phyloP scores from a whole-genome alignment of 345 rosid genomes.

The Schrenkiella parvula region DNA sequence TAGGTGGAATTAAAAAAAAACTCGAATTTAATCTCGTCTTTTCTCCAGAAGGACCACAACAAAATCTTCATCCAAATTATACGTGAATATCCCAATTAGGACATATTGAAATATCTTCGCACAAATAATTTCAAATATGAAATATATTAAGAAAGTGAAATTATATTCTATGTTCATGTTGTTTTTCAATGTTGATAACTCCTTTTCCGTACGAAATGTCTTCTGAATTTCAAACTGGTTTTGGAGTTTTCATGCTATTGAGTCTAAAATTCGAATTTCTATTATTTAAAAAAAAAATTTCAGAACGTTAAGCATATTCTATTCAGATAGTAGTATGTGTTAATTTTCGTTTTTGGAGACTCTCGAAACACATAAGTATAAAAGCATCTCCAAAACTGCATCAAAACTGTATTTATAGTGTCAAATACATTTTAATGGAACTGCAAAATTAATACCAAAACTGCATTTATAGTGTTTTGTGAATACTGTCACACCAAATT shows the following conservation, averaged over 20 bases:
- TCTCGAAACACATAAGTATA: too few species aligned
- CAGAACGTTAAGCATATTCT: not conserved
- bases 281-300: not conserved
- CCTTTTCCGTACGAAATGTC: slow-evolving; percentile 18
- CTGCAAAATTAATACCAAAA: too few species aligned
- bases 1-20: not conserved
- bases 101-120: not conserved
- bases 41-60: not conserved
- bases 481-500: too few species aligned
- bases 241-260: slow-evolving; percentile 23
- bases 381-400: too few species aligned
- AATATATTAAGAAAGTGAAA: not conserved
- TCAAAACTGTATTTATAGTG: too few species aligned
- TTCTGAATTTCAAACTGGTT: slow-evolving; percentile 11
- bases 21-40: not conserved
- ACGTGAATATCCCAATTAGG: not conserved
- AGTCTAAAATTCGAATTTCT: not conserved
- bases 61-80: not conserved
- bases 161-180: not conserved
- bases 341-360: not conserved
- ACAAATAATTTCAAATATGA: not conserved
- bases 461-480: too few species aligned
- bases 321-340: too few species aligned
- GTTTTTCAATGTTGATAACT: not conserved
- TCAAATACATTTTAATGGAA: too few species aligned